A percentile compares a stretch with the other conserved stretches of the same genome.
Evolutionary conservation across 2,329 filamentous ascomycete genomes (phyloP).

Genomic region (Blastomyces parvus): DNA sequence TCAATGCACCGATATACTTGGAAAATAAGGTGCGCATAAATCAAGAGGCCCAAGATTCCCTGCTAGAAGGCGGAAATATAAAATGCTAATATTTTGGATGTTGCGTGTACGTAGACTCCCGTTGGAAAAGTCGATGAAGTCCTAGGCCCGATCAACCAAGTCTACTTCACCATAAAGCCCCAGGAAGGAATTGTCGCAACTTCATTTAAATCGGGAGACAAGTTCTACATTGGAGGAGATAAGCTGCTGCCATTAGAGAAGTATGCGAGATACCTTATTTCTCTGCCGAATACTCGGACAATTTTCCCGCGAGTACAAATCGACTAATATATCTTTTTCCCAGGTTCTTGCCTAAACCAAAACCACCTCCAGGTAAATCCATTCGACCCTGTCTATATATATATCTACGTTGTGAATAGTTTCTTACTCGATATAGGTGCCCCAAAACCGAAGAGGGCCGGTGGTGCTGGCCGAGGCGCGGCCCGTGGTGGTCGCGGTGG

Average conservation of each 20-base stretch:
- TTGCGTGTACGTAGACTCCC: conserved; percentile 47
- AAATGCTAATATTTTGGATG: neutral
- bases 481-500: conserved; percentile 39
- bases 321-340: neutral
- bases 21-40: conserved; percentile 72
- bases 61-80: neutral
- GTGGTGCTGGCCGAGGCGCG: conserved; percentile 47
- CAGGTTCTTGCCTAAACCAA: conserved; percentile 87
- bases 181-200: conserved; percentile 90
- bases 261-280: conserved; percentile 30
- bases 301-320: conserved; percentile 18
- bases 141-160: conserved; percentile 92
- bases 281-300: neutral
- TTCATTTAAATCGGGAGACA: conserved; percentile 93
- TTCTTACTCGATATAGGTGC: conserved; percentile 44
- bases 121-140: conserved; percentile 98
- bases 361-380: conserved; percentile 49
- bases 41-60: neutral
- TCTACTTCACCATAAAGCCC: conserved; percentile 97
- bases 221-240: conserved; percentile 91
- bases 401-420: neutral
- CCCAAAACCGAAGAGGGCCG: conserved; percentile 59
- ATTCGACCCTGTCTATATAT: neutral
- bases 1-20: conserved; percentile 97
- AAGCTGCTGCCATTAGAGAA: conserved; percentile 91